Base-by-base conservation (phyloP, 176 grass and related monocot species). In the Eremochloa ophiuroides region DNA sequence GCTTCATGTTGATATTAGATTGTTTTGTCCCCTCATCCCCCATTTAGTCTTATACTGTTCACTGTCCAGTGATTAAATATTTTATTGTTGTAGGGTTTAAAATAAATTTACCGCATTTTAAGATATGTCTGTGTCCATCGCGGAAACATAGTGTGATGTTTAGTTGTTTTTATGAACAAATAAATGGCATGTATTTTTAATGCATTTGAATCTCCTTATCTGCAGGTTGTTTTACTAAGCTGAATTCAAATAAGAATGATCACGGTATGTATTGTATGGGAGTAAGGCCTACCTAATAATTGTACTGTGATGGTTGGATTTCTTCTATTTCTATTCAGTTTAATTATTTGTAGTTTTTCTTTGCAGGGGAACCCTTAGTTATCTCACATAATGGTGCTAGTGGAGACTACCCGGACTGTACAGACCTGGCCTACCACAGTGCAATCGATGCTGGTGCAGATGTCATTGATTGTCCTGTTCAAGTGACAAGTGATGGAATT, bases 311-410 rank as follows among this genome's bases (percentile, higher is more conserved):
- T 66, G 38, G 35, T 75, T 73, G 26, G 33, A 76, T 66, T 14
- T 14, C 23, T 56, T 82, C 13, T 50, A 47, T 62, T 82, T 44
- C 11, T 41, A 58, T 30, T 67, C 29, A 11, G 42, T 40, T 73
- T 78, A 82, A 66, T 81, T 38, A 12, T 55, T 25, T 62, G 9
- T 33, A 79, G 5, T 81, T 10, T 76, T 66, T 73, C 18, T 72
- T 3, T 69, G 20, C 82, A 97, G 91, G 80, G 30, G 84, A 80
- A 4, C 91, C 94, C 6, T 85, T 92, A 67, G 27, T 97, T 66
- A 94, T 97, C 73, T 92, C 94, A 1, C 85, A 97, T 73, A 92
- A 94, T 79, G 94, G 94, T 84, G 91, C 85, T 74, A 97, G 94
- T 58, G 91, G 94, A 69, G 89, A 92, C 62, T 97, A 83, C 41